phyloP scores from a whole-genome alignment of 2,329 filamentous ascomycete species.

The Akanthomyces uredinophilus region DNA sequence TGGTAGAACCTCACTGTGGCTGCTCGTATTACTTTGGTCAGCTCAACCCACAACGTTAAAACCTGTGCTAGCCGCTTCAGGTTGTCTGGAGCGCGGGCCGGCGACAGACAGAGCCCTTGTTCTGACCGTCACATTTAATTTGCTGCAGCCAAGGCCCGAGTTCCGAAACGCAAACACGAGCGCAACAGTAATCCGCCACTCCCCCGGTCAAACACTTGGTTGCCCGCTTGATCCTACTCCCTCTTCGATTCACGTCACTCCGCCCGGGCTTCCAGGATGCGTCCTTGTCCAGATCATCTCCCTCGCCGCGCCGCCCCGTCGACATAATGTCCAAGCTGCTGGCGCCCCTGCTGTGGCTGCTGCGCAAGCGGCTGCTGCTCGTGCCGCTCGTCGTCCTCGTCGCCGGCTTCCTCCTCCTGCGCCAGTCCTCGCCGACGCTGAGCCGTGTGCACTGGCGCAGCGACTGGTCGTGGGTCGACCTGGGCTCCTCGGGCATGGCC shows the following conservation, averaged over 20 bases:
- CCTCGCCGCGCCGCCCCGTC: background rate
- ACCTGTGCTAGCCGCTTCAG: no score
- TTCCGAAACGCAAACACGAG: background rate
- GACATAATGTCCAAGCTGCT: constrained; percentile 8
- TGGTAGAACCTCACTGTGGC: no score
- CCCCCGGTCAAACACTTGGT: no score
- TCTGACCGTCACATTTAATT: background rate
- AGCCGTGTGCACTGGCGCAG: constrained; percentile 12
- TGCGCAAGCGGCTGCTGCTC: constrained; percentile 7
- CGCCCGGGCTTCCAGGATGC: background rate
- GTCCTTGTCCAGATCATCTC: background rate
- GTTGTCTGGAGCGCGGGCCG: no score
- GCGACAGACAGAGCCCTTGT: no score
- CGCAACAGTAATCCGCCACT: no score
- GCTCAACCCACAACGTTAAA: no score
- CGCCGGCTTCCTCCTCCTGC: background rate
- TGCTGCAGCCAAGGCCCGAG: background rate
- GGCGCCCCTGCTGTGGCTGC: background rate
- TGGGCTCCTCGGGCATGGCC: constrained; percentile 10
- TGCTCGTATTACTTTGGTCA: no score
- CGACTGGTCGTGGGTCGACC: constrained; percentile 15
- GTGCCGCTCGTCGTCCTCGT: background rate
- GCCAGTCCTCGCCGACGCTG: background rate
- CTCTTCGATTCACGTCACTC: background rate
- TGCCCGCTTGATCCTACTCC: background rate